These are phyloP conservation scores for Rusavskia elegans DNA, from an alignment of 495 filamentous ascomycete species.

Conservation along the genomic window DNA sequence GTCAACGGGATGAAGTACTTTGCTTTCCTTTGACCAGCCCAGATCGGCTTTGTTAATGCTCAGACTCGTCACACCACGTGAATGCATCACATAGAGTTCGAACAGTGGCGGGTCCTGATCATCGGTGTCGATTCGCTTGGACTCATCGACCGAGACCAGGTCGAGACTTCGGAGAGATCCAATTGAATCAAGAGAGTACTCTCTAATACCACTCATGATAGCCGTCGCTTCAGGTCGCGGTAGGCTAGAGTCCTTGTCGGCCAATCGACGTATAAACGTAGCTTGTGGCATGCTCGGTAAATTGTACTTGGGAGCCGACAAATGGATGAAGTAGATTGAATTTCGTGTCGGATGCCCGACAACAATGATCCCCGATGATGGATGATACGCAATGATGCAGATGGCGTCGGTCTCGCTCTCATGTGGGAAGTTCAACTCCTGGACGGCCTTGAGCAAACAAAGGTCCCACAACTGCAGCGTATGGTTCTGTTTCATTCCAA, in stretches of 20 bases:
- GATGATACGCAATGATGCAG: slow-evolving; percentile 89
- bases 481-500: slow-evolving; percentile 98
- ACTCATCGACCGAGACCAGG: slow-evolving; percentile 45
- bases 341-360: slow-evolving; percentile 95
- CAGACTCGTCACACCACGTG: slow-evolving; percentile 78
- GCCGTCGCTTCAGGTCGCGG: slow-evolving; percentile 83
- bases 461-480: slow-evolving; percentile 98
- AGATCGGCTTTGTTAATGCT: slow-evolving; percentile 74
- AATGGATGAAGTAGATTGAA: slow-evolving; percentile 88
- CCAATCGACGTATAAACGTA: slow-evolving; percentile 61
- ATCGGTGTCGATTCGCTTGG: slow-evolving; percentile 31
- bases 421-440: slow-evolving; percentile 93
- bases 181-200: slow-evolving; percentile 81
- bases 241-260: slow-evolving; percentile 52
- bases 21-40: slow-evolving; percentile 77
- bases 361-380: slow-evolving; percentile 74
- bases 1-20: slow-evolving; percentile 59
- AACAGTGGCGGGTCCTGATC: slow-evolving; percentile 49
- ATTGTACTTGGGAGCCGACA: slow-evolving; percentile 84
- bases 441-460: slow-evolving; percentile 80
- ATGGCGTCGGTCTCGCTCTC: slow-evolving; percentile 92
- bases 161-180: slow-evolving; percentile 81
- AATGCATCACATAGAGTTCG: slow-evolving; percentile 95
- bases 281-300: slow-evolving; percentile 69
- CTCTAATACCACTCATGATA: slow-evolving; percentile 85